Evolutionary conservation across 2,329 filamentous ascomycete genomes (phyloP).

Genomic region (Tothia fuscella): DNA sequence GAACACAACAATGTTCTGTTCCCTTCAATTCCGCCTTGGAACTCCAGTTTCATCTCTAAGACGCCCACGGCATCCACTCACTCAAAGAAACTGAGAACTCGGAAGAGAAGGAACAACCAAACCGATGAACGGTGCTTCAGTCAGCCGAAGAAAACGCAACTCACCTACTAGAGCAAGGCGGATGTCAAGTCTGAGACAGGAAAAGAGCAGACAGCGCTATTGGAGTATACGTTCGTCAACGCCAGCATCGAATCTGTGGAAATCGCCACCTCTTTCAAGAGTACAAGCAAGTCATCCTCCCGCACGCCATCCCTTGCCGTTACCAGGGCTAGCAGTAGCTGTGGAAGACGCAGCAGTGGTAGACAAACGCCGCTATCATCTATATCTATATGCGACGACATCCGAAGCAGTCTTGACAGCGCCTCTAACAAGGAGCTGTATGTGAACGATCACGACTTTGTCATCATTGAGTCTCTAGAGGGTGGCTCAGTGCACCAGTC

Average conservation of each 20-base stretch:
- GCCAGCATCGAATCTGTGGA: slow-evolving; percentile 12
- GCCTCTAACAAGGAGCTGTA: slow-evolving; percentile 5
- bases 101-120: slow-evolving; percentile 3
- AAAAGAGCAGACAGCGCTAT: slow-evolving; percentile 3
- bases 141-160: slow-evolving; percentile 2
- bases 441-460: slow-evolving; percentile 5
- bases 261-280: slow-evolving; percentile 4
- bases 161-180: slow-evolving; percentile 1
- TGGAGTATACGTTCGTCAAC: slow-evolving; percentile 13
- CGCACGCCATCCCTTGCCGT: slow-evolving; percentile 4
- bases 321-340: slow-evolving; percentile 4
- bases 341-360: slow-evolving; percentile 5
- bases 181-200: slow-evolving; percentile 1
- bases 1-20: slow-evolving; percentile 12
- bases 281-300: slow-evolving; percentile 4
- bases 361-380: slow-evolving; percentile 5
- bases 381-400: slow-evolving; percentile 6
- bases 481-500: slow-evolving; percentile 5
- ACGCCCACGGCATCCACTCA: slow-evolving; percentile 10
- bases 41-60: slow-evolving; percentile 7
- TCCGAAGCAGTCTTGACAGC: slow-evolving; percentile 5
- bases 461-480: slow-evolving; percentile 4
- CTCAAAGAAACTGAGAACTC: slow-evolving; percentile 11
- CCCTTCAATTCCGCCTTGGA: slow-evolving; percentile 6
- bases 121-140: slow-evolving; percentile 2